Evolutionary conservation across 495 filamentous ascomycete species (phyloP), one percentile per base, ranked within the genome.

Genomic region (Evernia prunastri): DNA sequence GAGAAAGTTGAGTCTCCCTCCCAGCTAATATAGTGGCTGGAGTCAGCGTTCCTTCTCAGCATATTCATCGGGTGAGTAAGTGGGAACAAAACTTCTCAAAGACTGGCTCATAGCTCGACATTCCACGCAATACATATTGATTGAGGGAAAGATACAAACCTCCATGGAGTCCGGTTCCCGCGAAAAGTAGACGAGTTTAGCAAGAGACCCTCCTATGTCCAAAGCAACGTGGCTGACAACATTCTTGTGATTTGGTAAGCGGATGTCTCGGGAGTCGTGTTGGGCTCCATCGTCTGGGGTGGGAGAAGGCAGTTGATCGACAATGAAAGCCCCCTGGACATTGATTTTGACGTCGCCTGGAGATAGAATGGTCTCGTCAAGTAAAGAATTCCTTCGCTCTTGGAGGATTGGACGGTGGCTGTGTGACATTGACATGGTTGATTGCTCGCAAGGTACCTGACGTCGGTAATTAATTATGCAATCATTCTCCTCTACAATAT

Each of bases 141-240:
- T 33, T n/a, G 6, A 37, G 6, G 7, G 51, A n/a, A 11, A 10
- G 9, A 2, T 54, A n/a, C 51, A 54, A 6, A 54, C 51, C 51
- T 92, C 89, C 42, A 80, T 83, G 33, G 87, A 86, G 69, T 86
- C 80, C 29, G 88, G 80, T 74, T 97, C 95, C 58, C 89, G 89
- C 8, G 92, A 91, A 76, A 97, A 97, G 78, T 97, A 98, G 58
- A 98, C 93, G 20, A 97, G 81, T 78, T 98, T 98, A 54, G 91
- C 91, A 35, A 98, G 81, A 7, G 92, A 92, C 67, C 94, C 94
- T 56, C 94, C 94, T 67, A 98, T 98, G 84, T 98, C 94, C 63
- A 96, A 86, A 62, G 94, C 94, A 56, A 98, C 89, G 81, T 98
- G 94, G 77, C 91, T 96, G 54, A 98, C 91, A 3, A 93, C 84